Evolutionary conservation across 1,139 yeast species (phyloP).

Genomic region (Suhomyces bolitotheri): DNA sequence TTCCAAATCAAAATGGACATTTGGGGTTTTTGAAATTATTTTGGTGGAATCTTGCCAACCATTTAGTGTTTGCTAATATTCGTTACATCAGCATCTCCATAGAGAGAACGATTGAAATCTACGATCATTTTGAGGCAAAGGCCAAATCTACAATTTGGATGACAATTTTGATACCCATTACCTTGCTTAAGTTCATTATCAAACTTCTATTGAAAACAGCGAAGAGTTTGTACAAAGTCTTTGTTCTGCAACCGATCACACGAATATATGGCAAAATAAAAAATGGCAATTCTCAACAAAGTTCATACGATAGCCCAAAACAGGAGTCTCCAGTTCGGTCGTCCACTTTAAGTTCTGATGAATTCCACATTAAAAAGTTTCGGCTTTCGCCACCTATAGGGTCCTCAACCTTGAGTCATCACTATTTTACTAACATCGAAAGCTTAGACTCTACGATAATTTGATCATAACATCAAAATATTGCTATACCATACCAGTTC

Average conservation of each 20-base stretch:
- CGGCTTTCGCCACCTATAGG: slow-evolving; percentile 10
- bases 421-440: slow-evolving; percentile 10
- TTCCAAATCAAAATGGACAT: no score
- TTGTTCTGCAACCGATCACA: slow-evolving; percentile 21
- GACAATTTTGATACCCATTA: slow-evolving; percentile 20
- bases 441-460: no score
- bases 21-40: slow-evolving; percentile 17
- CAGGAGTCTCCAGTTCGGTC: no score
- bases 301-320: no score
- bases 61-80: slow-evolving; percentile 15
- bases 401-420: slow-evolving; percentile 3
- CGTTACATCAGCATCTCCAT: no score
- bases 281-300: no score
- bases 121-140: no score
- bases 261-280: no score
- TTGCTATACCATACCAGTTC: no score
- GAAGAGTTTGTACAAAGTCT: slow-evolving; percentile 18
- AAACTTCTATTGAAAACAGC: slow-evolving; percentile 23
- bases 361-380: slow-evolving; percentile 13
- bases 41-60: slow-evolving; percentile 21
- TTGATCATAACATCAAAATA: no score
- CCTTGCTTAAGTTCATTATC: slow-evolving; percentile 17
- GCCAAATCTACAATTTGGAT: slow-evolving; percentile 14
- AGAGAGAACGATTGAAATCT: no score
- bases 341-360: no score